Conservation (phyloP, 768 basidiomycete genomes). For the Russula emetica region DNA sequence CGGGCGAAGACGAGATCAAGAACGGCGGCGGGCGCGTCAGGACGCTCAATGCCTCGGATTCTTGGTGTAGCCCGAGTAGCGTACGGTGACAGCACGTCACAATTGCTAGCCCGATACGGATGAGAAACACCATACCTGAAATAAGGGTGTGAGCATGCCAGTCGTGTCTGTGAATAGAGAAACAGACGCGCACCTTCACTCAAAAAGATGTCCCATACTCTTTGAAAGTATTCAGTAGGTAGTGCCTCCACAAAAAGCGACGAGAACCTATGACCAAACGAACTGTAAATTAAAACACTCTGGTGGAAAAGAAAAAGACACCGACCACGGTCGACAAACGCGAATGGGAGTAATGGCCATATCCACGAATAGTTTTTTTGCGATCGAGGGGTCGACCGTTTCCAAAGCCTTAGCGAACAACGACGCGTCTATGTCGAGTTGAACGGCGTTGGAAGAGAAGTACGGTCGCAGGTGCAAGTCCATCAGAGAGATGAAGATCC, state of each 20-base stretch:
- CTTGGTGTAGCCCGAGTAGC: slow-evolving; percentile 49
- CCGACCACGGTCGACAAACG: slow-evolving; percentile 64
- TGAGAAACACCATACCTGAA: slow-evolving; percentile 64
- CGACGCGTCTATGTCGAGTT: slow-evolving; percentile 72
- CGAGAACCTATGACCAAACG: slow-evolving; percentile 52
- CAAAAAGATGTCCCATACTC: slow-evolving; percentile 81
- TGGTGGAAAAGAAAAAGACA: slow-evolving; percentile 4
- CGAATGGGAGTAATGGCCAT: slow-evolving; percentile 53
- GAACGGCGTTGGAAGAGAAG: slow-evolving; percentile 55
- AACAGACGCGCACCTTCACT: slow-evolving; percentile 57
- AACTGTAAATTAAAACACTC: neutral
- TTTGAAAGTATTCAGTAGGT: slow-evolving; percentile 58
- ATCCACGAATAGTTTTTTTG: slow-evolving; percentile 63
- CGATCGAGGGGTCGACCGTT: slow-evolving; percentile 49
- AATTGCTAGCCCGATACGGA: slow-evolving; percentile 69
- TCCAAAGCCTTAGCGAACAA: slow-evolving; percentile 72
- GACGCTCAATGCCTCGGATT: slow-evolving; percentile 44
- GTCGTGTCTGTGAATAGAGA: neutral
- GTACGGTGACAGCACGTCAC: slow-evolving; percentile 55
- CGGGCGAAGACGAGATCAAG: slow-evolving; percentile 56
- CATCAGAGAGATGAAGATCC: slow-evolving; percentile 87
- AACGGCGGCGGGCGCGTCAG: slow-evolving; percentile 49
- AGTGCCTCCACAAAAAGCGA: slow-evolving; percentile 65
- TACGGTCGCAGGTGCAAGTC: slow-evolving; percentile 76
- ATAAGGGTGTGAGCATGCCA: neutral